Evolutionary conservation across 495 filamentous ascomycete species (phyloP).

Genomic region (Filosporella fistucella): DNA sequence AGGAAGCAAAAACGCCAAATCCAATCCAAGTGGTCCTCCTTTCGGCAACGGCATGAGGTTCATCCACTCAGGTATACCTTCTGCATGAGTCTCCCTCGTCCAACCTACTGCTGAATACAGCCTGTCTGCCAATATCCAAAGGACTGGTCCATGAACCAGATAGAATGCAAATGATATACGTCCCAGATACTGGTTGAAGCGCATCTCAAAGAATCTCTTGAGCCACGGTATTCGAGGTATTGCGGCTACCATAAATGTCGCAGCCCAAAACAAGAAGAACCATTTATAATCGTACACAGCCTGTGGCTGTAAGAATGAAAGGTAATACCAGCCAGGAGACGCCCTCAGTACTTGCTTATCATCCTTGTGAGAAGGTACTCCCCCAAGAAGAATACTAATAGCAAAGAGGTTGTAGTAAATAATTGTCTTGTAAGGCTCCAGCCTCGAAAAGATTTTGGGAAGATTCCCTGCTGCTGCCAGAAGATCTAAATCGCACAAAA

Average conservation of each 20-base stretch:
- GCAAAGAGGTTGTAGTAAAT: conserved; percentile 42
- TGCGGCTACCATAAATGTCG: conserved; percentile 48
- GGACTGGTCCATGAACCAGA: conserved; percentile 51
- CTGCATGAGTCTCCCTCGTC: conserved; percentile 31
- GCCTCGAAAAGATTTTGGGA: conserved; percentile 28
- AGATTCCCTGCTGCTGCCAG: conserved; percentile 36
- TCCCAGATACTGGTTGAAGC: conserved; percentile 57
- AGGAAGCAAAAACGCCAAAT: conserved; percentile 50
- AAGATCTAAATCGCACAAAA: conserved; percentile 44
- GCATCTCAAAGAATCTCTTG: conserved; percentile 48
- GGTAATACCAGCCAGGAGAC: conserved; percentile 39
- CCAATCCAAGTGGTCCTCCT: conserved; percentile 46
- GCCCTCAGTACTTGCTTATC: conserved; percentile 31
- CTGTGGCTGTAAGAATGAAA: conserved; percentile 43
- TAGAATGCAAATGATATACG: conserved; percentile 54
- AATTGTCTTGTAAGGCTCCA: conserved; percentile 35
- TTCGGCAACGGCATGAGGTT: conserved; percentile 16
- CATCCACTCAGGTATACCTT: conserved; percentile 29
- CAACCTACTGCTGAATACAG: conserved; percentile 51
- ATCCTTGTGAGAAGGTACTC: conserved; percentile 35
- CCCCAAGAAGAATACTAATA: conserved; percentile 37
- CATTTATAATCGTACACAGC: conserved; percentile 51
- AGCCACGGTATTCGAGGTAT: conserved; percentile 48
- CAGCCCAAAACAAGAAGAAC: conserved; percentile 47
- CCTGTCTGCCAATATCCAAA: conserved; percentile 42